Percentiles rank a stretch among this genome's conserved stretches.
Conservation (phyloP, 2,329 filamentous ascomycete genomes). For the Aspergillus quadricinctus region DNA sequence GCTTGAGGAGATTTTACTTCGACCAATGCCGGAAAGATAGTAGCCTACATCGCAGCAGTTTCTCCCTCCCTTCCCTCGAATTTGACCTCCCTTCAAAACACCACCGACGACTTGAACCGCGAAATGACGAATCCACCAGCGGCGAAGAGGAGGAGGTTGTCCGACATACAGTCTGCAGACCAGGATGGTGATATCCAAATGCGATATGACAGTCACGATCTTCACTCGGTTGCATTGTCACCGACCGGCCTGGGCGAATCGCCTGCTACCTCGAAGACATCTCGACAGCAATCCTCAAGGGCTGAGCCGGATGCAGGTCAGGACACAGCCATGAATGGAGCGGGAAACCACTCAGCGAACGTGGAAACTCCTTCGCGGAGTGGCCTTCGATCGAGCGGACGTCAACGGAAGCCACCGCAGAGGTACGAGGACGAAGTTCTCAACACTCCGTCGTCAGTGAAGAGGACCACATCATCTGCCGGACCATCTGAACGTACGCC, state of each 20-base stretch:
- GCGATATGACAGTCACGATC: conserved; percentile 16
- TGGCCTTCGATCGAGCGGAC: conserved; percentile 30
- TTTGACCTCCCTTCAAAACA: neutral
- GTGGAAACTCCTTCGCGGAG: conserved; percentile 20
- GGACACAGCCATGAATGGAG: conserved; percentile 4
- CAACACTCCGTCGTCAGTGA: conserved; percentile 18
- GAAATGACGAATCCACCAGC: conserved; percentile 33
- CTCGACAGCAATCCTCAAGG: conserved; percentile 21
- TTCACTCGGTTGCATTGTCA: conserved; percentile 11
- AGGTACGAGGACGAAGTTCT: conserved; percentile 26
- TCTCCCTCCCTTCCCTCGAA: neutral
- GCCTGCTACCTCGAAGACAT: conserved; percentile 15
- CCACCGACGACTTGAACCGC: neutral
- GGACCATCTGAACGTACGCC: conserved; percentile 16
- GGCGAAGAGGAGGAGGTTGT: conserved; percentile 35
- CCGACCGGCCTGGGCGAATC: conserved; percentile 12
- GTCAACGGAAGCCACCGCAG: conserved; percentile 32
- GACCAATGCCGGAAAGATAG: neutral
- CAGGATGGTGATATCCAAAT: conserved; percentile 30
- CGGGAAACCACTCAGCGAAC: conserved; percentile 6
- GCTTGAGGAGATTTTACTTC: neutral
- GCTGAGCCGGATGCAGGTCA: conserved; percentile 5
- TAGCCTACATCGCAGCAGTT: neutral
- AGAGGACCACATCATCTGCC: conserved; percentile 17
- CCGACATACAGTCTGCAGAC: conserved; percentile 20